Base-by-base conservation (phyloP, 2,329 filamentous ascomycete genomes). In the Alternaria sp. region DNA sequence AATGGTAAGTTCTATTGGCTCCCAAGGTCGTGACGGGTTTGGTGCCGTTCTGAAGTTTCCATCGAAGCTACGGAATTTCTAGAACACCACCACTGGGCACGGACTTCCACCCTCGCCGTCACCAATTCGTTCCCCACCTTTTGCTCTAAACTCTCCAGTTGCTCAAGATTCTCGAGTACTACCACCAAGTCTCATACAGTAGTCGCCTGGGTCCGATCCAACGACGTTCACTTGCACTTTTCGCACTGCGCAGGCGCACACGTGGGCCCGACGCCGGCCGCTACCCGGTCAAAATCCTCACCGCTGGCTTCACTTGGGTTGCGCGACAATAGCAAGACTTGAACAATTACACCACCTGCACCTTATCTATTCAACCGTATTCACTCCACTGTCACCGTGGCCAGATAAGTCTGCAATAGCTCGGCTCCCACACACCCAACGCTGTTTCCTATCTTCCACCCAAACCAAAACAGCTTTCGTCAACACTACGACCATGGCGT, bases 201-300 rank as follows among this genome's bases (percentile, higher is more conserved):
- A 41, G 15, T 11, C 21, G 30, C 7, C 37, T 11, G 18, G 25
- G 9, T 14, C 25, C 49, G 10, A 20, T 43, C 7, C 14, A 21
- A 43, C 11, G 20, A 18, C 28, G n/a, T 41, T 20, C 45, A 41
- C 28, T 57, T 23, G 44, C 20, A 37, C 26, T 26, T 37, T 47
- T 55, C 43, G 56, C 53, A 46, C 30, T 53, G 33, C 51, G 25
- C 45, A 55, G 57, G 46, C 18, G 46, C 47, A 46, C 51, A 47
- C 54, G 55, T 49, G 37, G 44, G 49, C 55, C 47, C 49, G 43
- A 63, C 37, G 37, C 50, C 30, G 28, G 50, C 55, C 37, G 50
- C 55, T 56, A 45, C 59, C 50, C 50, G 56, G 44, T 63, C 63
- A 51, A 64, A 61, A 64, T 58, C 59, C 56, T 62, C 59, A 55